Percentiles rank a stretch among this genome's conserved stretches.
phyloP scores from a whole-genome alignment of 2,329 filamentous ascomycete genomes.

The Hypoxylon sp. region DNA sequence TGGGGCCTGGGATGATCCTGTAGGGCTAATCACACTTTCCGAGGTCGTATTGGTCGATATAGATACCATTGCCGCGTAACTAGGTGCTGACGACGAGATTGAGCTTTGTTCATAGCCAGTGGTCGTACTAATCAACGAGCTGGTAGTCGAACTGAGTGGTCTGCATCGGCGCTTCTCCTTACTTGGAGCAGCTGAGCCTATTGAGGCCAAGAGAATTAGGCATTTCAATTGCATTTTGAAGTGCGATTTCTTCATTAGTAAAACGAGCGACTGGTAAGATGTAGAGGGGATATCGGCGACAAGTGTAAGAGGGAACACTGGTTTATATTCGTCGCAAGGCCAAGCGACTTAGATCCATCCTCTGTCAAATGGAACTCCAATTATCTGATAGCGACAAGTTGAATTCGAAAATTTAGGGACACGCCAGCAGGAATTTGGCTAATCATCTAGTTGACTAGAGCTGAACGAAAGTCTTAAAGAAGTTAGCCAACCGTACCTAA shows the following conservation, averaged over 20 bases:
- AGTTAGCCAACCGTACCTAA: neutral
- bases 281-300: neutral
- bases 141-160: neutral
- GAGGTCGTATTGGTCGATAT: neutral
- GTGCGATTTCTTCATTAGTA: neutral
- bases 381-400: too few species aligned
- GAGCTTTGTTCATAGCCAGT: neutral
- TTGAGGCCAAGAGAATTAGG: conserved; percentile 1
- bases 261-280: neutral
- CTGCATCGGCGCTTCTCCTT: conserved; percentile 12
- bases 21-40: neutral
- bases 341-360: neutral
- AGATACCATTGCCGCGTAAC: neutral
- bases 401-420: neutral
- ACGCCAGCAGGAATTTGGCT: neutral
- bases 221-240: conserved; percentile 11
- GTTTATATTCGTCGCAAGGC: neutral
- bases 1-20: neutral
- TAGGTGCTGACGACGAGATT: neutral
- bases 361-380: too few species aligned
- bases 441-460: neutral
- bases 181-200: conserved; percentile 9
- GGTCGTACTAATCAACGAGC: neutral
- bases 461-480: neutral
- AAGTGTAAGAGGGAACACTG: neutral